Conservation (phyloP, 2,329 filamentous ascomycete species). For the Cordyceps javanica region DNA sequence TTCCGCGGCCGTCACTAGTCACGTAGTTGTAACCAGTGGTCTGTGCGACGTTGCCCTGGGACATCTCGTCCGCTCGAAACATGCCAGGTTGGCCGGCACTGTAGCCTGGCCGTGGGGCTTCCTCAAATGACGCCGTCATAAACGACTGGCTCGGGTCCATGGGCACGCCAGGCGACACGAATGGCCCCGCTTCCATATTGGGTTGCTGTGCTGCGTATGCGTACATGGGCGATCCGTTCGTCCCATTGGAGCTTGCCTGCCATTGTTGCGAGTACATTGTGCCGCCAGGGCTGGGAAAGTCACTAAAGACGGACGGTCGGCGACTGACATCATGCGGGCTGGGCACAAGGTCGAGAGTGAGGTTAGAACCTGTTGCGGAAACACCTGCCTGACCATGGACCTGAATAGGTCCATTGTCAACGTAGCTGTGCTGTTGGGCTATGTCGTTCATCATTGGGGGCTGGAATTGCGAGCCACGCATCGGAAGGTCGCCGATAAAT, state of each 20-base stretch:
- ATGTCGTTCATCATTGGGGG: conserved; percentile 40
- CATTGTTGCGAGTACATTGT: conserved; percentile 38
- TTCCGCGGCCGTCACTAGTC: conserved; percentile 26
- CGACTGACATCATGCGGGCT: conserved; percentile 39
- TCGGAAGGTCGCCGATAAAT: conserved; percentile 38
- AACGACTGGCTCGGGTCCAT: conserved; percentile 29
- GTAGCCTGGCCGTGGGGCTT: conserved; percentile 27
- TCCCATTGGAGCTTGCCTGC: conserved; percentile 37
- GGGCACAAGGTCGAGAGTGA: conserved; percentile 42
- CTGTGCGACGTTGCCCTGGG: conserved; percentile 23
- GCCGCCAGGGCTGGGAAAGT: conserved; percentile 37
- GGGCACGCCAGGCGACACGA: conserved; percentile 26
- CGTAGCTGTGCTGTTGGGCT: conserved; percentile 34
- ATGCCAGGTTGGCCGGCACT: conserved; percentile 25
- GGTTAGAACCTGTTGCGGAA: conserved; percentile 25
- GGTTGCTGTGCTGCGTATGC: conserved; percentile 37
- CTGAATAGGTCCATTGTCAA: conserved; percentile 30
- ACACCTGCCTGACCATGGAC: conserved; percentile 30
- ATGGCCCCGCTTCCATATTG: conserved; percentile 24
- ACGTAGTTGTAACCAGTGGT: conserved; percentile 31
- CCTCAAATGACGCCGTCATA: conserved; percentile 29
- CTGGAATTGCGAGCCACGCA: conserved; percentile 35
- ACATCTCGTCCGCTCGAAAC: conserved; percentile 28
- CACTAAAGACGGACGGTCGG: conserved; percentile 40
- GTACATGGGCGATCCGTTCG: conserved; percentile 39